Conservation (phyloP, 129 eudicot genomes). For the Glebionis coronaria region DNA sequence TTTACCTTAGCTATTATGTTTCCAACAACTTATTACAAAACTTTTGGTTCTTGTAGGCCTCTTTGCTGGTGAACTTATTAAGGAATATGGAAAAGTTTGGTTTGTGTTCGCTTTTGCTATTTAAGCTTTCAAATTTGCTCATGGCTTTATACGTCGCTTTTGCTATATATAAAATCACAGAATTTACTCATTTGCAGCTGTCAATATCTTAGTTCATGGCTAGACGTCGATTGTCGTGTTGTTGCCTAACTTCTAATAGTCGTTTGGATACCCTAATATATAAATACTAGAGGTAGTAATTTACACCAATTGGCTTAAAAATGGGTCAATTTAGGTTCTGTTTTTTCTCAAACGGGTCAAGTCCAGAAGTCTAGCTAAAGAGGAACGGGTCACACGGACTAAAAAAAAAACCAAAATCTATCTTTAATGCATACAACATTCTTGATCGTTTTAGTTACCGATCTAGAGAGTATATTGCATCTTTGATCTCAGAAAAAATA, state of each 20-base stretch:
- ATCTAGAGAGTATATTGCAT: no score
- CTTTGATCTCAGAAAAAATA: no score
- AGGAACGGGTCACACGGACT: no score
- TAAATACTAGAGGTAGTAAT: no score
- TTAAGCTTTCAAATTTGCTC: constrained; percentile 15
- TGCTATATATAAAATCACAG: constrained; percentile 18
- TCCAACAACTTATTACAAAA: constrained; percentile 35
- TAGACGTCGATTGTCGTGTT: constrained; percentile 17
- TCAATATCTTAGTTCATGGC: constrained; percentile 29
- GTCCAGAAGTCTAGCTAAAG: no score
- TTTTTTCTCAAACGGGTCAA: no score
- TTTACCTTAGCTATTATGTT: constrained; percentile 36
- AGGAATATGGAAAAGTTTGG: constrained; percentile 24
- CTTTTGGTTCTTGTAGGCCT: constrained; percentile 30
- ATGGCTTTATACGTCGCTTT: no score
- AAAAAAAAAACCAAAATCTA: no score
- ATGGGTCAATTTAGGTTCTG: no score
- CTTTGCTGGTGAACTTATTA: constrained; percentile 35
- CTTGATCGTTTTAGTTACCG: no score
- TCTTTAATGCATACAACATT: no score
- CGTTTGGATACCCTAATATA: constrained; percentile 12
- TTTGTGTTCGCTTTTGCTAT: constrained; percentile 27
- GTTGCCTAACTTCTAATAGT: constrained; percentile 8
- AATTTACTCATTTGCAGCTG: constrained; percentile 18
- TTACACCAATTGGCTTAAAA: no score